These are phyloP conservation scores for Blastobotrys indianensis DNA, from an alignment of 1,139 yeast species.

Conservation along the genomic window DNA sequence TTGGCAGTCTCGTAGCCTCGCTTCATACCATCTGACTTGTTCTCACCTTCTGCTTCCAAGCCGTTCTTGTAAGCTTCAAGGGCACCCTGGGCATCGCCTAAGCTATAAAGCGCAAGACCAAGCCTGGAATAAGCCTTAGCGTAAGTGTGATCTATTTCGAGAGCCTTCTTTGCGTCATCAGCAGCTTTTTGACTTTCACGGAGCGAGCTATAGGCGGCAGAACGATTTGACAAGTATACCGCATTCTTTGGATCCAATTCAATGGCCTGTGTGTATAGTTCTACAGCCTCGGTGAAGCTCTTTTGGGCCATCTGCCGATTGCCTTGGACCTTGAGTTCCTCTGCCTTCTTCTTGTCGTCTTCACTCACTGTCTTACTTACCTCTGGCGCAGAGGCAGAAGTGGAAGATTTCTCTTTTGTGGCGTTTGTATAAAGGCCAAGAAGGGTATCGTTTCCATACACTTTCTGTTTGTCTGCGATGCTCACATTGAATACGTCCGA, in stretches of 20 bases:
- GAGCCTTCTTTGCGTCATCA: slow-evolving; percentile 76
- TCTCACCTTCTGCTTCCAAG: slow-evolving; percentile 77
- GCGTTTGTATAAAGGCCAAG: slow-evolving; percentile 27
- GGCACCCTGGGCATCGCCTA: slow-evolving; percentile 84
- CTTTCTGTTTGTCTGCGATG: slow-evolving; percentile 37
- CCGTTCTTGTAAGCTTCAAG: slow-evolving; percentile 88
- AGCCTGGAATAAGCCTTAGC: slow-evolving; percentile 93
- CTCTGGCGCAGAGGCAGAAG: slow-evolving; percentile 15
- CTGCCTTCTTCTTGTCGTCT: slow-evolving; percentile 62
- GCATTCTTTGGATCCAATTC: slow-evolving; percentile 65
- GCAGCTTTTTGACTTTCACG: slow-evolving; percentile 73
- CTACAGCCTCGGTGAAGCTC: slow-evolving; percentile 64
- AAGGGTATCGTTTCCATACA: slow-evolving; percentile 43
- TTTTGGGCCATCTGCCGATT: slow-evolving; percentile 84
- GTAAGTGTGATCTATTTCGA: slow-evolving; percentile 67
- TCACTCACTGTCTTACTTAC: slow-evolving; percentile 36
- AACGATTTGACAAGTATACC: slow-evolving; percentile 86
- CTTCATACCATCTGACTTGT: slow-evolving; percentile 83
- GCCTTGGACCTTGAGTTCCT: slow-evolving; percentile 79
- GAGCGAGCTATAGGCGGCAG: slow-evolving; percentile 88
- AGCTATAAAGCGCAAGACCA: slow-evolving; percentile 87
- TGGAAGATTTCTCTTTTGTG: neutral
- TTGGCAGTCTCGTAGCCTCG: slow-evolving; percentile 93
- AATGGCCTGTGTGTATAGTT: slow-evolving; percentile 78
- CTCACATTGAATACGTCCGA: slow-evolving; percentile 79